phyloP scores from a whole-genome alignment of 371 early-diverging fungal genomes.

The Mucor racemosus region DNA sequence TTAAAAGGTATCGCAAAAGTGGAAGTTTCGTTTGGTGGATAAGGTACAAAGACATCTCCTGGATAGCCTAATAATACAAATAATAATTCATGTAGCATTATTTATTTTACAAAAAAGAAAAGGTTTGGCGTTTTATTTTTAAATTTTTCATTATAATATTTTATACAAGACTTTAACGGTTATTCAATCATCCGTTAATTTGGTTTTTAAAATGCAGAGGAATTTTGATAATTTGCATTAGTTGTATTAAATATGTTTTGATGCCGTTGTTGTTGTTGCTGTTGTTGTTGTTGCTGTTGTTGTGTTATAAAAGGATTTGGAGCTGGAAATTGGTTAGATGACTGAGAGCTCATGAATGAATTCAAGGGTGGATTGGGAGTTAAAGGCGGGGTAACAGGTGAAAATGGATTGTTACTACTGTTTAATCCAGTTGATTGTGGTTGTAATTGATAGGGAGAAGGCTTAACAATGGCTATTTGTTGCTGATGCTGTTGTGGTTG shows the following conservation, averaged over 20 bases:
- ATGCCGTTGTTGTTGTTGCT: not conserved
- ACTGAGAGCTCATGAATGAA: not conserved
- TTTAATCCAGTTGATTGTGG: not conserved
- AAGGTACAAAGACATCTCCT: conserved; percentile 70
- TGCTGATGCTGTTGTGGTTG: not conserved
- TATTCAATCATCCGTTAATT: not conserved
- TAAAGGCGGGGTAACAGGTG: conserved; percentile 12
- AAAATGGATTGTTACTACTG: conserved; percentile 12
- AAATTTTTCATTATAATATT: too few species aligned
- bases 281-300: not conserved
- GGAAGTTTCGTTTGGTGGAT: conserved; percentile 48
- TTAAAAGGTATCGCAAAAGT: conserved; percentile 63
- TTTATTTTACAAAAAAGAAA: not conserved
- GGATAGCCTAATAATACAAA: conserved; percentile 71
- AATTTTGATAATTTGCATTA: not conserved
- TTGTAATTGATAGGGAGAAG: not conserved
- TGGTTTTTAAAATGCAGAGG: not conserved
- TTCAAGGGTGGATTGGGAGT: conserved; percentile 13
- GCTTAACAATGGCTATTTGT: conserved; percentile 1
- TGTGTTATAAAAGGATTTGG: not conserved
- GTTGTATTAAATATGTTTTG: not conserved
- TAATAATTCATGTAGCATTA: conserved; percentile 83
- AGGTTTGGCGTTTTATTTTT: too few species aligned
- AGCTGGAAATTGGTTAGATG: not conserved
- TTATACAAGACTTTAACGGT: too few species aligned